Evolutionary conservation across 2,329 filamentous ascomycete species (phyloP).

Genomic region (Fusarium dimerum): DNA sequence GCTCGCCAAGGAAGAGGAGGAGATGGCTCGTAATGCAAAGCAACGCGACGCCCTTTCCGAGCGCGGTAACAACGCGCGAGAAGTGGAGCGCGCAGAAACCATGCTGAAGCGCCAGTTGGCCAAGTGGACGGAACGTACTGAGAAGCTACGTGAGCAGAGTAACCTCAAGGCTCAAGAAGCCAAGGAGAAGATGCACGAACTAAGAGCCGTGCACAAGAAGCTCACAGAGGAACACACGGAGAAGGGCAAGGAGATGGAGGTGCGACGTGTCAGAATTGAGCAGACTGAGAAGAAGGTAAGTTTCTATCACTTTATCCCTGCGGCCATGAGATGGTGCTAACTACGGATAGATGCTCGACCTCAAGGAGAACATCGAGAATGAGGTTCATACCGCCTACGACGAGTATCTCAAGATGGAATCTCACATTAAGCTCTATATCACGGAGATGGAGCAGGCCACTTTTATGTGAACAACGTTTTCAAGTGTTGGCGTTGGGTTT

Average conservation of each 20-base stretch:
- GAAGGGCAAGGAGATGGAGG: conserved; percentile 90
- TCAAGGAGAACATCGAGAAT: conserved; percentile 96
- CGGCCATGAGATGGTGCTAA: conserved; percentile 12
- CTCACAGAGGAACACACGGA: conserved; percentile 83
- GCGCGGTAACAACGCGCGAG: conserved; percentile 82
- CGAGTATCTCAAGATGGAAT: conserved; percentile 96
- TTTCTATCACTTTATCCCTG: background rate
- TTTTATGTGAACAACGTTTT: conserved; percentile 42
- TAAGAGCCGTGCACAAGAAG: conserved; percentile 76
- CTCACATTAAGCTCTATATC: conserved; percentile 96
- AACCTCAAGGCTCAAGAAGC: conserved; percentile 79
- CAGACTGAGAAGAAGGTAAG: conserved; percentile 96
- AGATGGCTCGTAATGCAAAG: conserved; percentile 74
- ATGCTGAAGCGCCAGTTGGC: conserved; percentile 80
- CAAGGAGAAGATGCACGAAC: conserved; percentile 86
- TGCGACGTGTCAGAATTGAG: conserved; percentile 88
- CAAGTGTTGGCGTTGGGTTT: conserved; percentile 6
- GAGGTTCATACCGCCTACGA: conserved; percentile 89
- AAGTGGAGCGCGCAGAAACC: conserved; percentile 86
- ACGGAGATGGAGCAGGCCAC: conserved; percentile 93
- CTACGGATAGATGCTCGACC: conserved; percentile 78
- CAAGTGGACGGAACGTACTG: conserved; percentile 85
- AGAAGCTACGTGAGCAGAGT: conserved; percentile 78
- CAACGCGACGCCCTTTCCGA: conserved; percentile 88
- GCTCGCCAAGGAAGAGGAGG: conserved; percentile 87